Base-by-base conservation (phyloP, 345 rosid species). In the Lumnitzera racemosa region DNA sequence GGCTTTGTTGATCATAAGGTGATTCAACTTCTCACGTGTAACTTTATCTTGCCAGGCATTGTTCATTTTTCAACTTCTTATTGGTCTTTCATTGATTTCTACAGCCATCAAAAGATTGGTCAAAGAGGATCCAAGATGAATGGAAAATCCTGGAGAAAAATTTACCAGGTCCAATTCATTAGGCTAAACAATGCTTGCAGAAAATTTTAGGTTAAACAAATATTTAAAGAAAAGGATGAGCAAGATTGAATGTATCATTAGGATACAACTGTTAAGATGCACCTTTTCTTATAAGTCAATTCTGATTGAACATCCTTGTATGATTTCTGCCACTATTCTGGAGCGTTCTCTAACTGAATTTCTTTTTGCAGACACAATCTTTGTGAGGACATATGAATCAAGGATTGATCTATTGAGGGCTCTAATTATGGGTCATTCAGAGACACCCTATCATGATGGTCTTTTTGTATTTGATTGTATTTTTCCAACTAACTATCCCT, bases 361-460 rank as follows among this genome's bases (percentile, higher is more conserved):
- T 65, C 14, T 15, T 47, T 58, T 8, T 12, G 15, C 78, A 82
- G 84, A 75, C 15, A 69, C 81, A 15, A 83, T 83, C 59, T 78
- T 59, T 54, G 88, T 83, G 46, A 72, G 88, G 72, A 84, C 78
- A 46, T 80, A 58, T 65, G 85, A 80, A 74, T 46, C 78, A 49
- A 73, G 83, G 73, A 83, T 83, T 81, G 85, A 72, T 51, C 83
- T 75, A 48, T 63, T 83, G 60, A 78, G 85, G 72, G 83, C 85
- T 65, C 76, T 77, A 27, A 78, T 83, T 56, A 31, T 78, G 16
- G 88, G 88, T 46, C 83, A 85, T 31, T 55, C 78, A 61, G 88
- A 81, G 2, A 83, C 88, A n/a, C 88, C 88, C 12, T 83, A 83
- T 61, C 88, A 80, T 29, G 88, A 83, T 74, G 88, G 88, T 13